Base-by-base conservation (phyloP, 768 basidiomycete genomes). In the Russula sp. region DNA sequence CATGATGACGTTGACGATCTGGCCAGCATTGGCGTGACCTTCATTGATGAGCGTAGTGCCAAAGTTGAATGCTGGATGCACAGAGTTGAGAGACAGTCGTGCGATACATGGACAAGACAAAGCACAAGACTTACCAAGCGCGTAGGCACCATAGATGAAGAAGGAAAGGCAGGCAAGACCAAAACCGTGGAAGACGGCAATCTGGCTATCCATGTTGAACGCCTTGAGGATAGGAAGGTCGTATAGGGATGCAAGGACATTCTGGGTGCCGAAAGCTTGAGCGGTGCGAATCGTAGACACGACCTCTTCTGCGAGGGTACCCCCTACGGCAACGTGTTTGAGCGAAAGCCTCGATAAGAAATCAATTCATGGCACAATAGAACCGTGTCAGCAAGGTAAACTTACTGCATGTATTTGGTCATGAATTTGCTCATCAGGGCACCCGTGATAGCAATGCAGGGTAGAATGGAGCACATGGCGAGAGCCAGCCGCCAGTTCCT, bases 261-360 rank as follows among this genome's bases (percentile, higher is more conserved):
- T 75, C 72, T 92, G 89, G 0, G 85, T 87, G 44, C 91, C 91
- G 66, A 97, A 97, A 0, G 94, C 94, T 65, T 95, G 90, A 6
- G 90, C 84, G 1, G 91, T 94, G 20, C 94, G 85, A 61, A 97
- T 76, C 49, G 88, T 88, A 2, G 91, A 88, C 59, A 97, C 88
- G 66, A 91, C 91, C 71, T 96, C 94, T 75, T 97, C 94, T 0
- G 93, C 92, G 10, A 95, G 69, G 9, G 81, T 84, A 31, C 93
- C 93, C 20, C 86, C 85, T 11, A 84, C 81, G 6, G 91, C 91
- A 31, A 92, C 79, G 55, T 86, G 75, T 50, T 86, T 82, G 57
- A 94, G 80, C 37, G 89, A 83, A 8, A 80, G 65, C 68, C 88
- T 88, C 1, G 2, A 35, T 10, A 44, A 40, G 6, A 37, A 44